These are phyloP conservation scores for Ophiocordyceps unilateralis DNA, from an alignment of 2,329 filamentous ascomycete genomes.

Conservation along the genomic window DNA sequence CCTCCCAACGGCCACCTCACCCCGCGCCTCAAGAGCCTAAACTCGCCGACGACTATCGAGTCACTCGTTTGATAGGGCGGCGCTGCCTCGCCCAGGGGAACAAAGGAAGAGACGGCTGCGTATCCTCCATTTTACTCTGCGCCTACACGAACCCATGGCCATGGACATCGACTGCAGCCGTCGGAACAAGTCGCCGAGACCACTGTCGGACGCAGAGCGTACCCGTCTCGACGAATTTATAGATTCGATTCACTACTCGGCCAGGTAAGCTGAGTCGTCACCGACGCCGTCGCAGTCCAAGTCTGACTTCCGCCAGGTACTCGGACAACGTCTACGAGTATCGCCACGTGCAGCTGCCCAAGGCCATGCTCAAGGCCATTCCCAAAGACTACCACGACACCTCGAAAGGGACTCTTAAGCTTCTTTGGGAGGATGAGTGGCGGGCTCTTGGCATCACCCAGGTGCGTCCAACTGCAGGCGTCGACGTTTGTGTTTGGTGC, in stretches of 20 bases:
- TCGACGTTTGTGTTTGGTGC: neutral
- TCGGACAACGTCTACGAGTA: conserved; percentile 89
- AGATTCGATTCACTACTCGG: conserved; percentile 89
- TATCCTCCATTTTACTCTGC: neutral
- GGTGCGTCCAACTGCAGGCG: conserved; percentile 30
- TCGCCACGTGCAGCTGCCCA: conserved; percentile 91
- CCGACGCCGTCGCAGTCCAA: neutral
- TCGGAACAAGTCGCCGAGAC: conserved; percentile 73
- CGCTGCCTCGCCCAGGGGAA: neutral
- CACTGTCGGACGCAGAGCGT: conserved; percentile 65
- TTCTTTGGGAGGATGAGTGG: conserved; percentile 98
- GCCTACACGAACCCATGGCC: neutral
- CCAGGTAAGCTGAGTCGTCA: conserved; percentile 40
- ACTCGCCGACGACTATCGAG: neutral
- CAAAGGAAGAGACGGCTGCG: neutral
- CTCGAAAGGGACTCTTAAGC: conserved; percentile 78
- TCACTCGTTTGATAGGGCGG: neutral
- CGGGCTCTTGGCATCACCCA: conserved; percentile 92
- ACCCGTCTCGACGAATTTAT: conserved; percentile 78
- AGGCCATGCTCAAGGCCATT: conserved; percentile 95
- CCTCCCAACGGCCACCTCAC: neutral
- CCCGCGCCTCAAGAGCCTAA: neutral
- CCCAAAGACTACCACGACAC: conserved; percentile 88
- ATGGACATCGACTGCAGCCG: conserved; percentile 60
- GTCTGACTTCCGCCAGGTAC: conserved; percentile 42